Conservation (phyloP, 1,284 basidiomycete genomes). For the Fomitiporia mediterranea region DNA sequence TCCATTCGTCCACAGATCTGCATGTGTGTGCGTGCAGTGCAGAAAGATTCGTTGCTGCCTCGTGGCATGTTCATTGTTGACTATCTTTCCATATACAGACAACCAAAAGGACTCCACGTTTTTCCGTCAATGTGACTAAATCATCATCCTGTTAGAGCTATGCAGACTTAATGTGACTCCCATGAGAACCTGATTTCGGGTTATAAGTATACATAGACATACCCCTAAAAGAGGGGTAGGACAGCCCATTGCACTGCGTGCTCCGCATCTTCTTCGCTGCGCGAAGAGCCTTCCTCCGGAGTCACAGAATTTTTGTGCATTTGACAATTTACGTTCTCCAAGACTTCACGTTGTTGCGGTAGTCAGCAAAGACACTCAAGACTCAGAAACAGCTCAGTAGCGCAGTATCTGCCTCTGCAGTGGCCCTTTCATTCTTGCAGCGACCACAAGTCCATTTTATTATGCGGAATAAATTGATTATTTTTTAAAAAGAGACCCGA, state of each 20-base stretch:
- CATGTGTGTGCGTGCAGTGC: neutral
- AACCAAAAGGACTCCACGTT: neutral
- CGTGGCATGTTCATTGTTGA: constrained; percentile 5
- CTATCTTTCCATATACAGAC: neutral
- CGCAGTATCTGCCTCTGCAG: too few relatives aligned
- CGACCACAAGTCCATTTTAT: too few relatives aligned
- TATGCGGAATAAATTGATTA: too few relatives aligned
- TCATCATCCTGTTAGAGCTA: neutral
- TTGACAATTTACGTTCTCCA: too few relatives aligned
- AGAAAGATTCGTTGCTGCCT: neutral
- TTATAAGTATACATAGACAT: neutral
- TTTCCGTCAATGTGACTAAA: neutral
- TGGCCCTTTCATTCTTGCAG: too few relatives aligned
- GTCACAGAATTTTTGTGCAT: too few relatives aligned
- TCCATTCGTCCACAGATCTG: too few relatives aligned
- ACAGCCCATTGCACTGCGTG: neutral
- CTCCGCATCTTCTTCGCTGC: neutral
- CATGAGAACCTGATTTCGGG: neutral
- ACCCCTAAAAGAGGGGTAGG: neutral
- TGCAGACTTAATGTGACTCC: neutral
- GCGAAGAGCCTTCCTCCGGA: too few relatives aligned
- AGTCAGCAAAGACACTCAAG: too few relatives aligned
- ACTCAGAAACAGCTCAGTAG: too few relatives aligned
- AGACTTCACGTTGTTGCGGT: too few relatives aligned
- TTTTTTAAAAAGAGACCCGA: too few relatives aligned